A percentile compares a stretch with the other conserved stretches of the same genome.
phyloP scores from a whole-genome alignment of 2,329 filamentous ascomycete genomes.

The Penicillium fuscoglaucum region DNA sequence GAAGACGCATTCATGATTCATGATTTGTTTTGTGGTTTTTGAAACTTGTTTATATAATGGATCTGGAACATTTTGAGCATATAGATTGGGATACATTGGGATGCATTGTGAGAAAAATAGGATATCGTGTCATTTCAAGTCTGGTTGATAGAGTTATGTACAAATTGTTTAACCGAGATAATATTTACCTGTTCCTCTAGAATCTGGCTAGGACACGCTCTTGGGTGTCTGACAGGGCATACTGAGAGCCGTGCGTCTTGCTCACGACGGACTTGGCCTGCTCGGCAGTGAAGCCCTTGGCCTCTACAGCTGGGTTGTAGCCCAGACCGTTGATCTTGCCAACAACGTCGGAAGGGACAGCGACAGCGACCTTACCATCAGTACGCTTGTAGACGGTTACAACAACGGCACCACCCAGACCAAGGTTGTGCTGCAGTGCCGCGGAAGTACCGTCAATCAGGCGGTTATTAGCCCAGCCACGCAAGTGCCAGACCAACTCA shows the following conservation, averaged over 20 bases:
- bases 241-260: slow-evolving; percentile 68
- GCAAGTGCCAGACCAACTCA: slow-evolving; percentile 91
- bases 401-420: slow-evolving; percentile 85
- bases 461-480: slow-evolving; percentile 94
- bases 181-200: slow-evolving; percentile 23
- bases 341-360: slow-evolving; percentile 63
- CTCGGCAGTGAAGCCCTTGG: slow-evolving; percentile 79
- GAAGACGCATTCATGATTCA: slow-evolving; percentile 29
- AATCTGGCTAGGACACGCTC: slow-evolving; percentile 73
- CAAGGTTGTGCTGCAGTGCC: slow-evolving; percentile 89
- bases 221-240: slow-evolving; percentile 75
- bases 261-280: slow-evolving; percentile 70
- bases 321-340: slow-evolving; percentile 69
- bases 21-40: background rate
- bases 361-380: slow-evolving; percentile 66
- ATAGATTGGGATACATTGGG: slow-evolving; percentile 1
- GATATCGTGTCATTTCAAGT: slow-evolving; percentile 1
- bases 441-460: slow-evolving; percentile 66
- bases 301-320: slow-evolving; percentile 89
- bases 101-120: background rate
- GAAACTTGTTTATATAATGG: slow-evolving; percentile 4
- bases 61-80: background rate
- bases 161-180: slow-evolving; percentile 15
- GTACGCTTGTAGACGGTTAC: slow-evolving; percentile 85
- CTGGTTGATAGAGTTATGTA: slow-evolving; percentile 1